Conservation (phyloP, 176 grass and related monocot species). For the Cenchrus americanus region DNA sequence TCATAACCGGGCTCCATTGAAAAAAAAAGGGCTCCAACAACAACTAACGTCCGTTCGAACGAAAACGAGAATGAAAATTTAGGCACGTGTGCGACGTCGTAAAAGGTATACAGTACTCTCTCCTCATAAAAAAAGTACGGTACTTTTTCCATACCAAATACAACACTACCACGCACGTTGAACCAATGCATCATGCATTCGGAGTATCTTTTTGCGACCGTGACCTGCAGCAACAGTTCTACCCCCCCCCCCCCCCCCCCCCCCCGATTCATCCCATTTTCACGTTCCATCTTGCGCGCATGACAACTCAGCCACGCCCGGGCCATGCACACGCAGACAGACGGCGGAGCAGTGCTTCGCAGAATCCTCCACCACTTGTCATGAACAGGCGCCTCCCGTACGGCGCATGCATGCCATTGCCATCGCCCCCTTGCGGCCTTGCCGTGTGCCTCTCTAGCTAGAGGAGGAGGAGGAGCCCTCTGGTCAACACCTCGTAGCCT, state of each 20-base stretch:
- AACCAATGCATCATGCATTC: neutral
- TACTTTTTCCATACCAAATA: too few relatives aligned
- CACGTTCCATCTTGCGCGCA: neutral
- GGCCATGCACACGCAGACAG: neutral
- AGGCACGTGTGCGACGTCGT: neutral
- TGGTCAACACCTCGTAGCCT: constrained; percentile 51
- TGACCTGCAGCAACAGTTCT: neutral
- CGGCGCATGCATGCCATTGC: constrained; percentile 25
- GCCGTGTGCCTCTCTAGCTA: neutral
- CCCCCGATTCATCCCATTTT: neutral
- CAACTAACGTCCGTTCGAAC: neutral
- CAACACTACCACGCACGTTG: neutral
- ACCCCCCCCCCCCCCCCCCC: too few relatives aligned
- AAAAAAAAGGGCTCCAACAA: too few relatives aligned
- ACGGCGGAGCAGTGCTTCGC: constrained; percentile 34
- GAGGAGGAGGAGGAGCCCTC: neutral
- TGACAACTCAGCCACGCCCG: constrained; percentile 7
- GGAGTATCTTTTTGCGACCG: neutral
- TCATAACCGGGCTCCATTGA: neutral
- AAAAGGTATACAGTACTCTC: neutral
- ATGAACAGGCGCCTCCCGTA: neutral
- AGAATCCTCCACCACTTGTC: constrained; percentile 38
- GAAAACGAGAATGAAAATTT: too few relatives aligned
- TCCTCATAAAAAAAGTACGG: too few relatives aligned
- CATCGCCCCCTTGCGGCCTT: neutral